Evolutionary conservation across 106 monocot genomes (phyloP).

Genomic region (Ottelia alismoides): DNA sequence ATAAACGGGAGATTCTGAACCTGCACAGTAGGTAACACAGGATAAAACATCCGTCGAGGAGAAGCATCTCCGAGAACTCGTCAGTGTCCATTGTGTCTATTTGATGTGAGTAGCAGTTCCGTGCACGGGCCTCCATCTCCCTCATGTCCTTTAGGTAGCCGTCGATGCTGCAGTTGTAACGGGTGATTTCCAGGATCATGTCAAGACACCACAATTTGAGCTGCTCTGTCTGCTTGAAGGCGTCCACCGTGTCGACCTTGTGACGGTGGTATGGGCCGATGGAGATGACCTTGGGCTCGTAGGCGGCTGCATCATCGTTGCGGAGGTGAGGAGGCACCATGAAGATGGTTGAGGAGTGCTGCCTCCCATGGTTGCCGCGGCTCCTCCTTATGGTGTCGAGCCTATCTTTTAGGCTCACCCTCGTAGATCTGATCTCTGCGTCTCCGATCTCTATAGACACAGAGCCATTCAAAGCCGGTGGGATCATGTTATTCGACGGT

Average conservation of each 20-base stretch:
- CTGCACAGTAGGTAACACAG: background rate
- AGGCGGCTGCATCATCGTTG: background rate
- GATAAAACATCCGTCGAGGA: background rate
- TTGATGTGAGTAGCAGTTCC: too few relatives aligned
- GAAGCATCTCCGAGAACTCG: conserved; percentile 1
- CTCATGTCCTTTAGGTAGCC: background rate
- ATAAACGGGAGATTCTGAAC: too few relatives aligned
- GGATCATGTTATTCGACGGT: too few relatives aligned
- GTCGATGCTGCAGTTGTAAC: background rate
- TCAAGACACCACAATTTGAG: background rate
- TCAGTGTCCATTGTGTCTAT: too few relatives aligned
- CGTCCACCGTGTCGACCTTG: too few relatives aligned
- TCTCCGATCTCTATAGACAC: too few relatives aligned
- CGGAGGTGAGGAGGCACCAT: background rate
- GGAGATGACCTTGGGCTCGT: conserved; percentile 1
- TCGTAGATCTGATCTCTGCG: too few relatives aligned
- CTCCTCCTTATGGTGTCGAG: too few relatives aligned
- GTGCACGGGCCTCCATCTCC: background rate
- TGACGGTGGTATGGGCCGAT: background rate
- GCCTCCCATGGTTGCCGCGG: too few relatives aligned
- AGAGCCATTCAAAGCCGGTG: too few relatives aligned
- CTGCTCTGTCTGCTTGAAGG: background rate
- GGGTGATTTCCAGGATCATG: background rate
- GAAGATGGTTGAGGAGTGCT: too few relatives aligned
- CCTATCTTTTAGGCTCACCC: too few relatives aligned